Conservation (phyloP, 1,284 basidiomycete genomes). For the Agaricales sp. region DNA sequence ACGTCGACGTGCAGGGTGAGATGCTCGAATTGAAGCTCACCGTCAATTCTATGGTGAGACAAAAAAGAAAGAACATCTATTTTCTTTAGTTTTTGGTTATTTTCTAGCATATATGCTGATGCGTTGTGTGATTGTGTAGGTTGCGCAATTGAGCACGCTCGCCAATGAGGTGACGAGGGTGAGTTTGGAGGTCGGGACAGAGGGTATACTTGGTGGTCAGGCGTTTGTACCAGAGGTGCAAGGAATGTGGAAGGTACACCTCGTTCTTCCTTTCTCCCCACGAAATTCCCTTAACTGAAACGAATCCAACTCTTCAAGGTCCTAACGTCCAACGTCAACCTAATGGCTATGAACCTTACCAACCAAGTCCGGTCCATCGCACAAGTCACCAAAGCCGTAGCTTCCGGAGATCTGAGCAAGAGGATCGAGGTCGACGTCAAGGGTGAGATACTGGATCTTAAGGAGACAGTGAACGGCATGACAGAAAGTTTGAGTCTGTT, state of each 20-base stretch:
- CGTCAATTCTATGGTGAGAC: conserved; percentile 83
- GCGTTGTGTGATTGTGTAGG: background rate
- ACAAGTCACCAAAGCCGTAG: conserved; percentile 82
- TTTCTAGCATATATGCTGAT: background rate
- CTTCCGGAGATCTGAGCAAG: conserved; percentile 81
- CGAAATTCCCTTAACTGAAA: background rate
- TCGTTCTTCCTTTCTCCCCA: conserved; percentile 2
- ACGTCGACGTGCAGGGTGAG: conserved; percentile 95
- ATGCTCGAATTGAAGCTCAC: conserved; percentile 91
- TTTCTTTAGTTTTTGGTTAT: background rate
- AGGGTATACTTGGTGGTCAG: conserved; percentile 94
- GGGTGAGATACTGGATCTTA: conserved; percentile 84
- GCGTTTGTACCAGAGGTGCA: conserved; percentile 81
- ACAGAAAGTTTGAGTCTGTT: conserved; percentile 82
- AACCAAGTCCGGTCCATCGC: conserved; percentile 88
- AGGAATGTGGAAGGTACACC: conserved; percentile 79
- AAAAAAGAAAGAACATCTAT: too few relatives aligned
- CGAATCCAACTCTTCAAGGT: conserved; percentile 33
- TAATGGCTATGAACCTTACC: conserved; percentile 90
- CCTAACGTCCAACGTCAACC: conserved; percentile 70
- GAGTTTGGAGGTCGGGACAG: conserved; percentile 88
- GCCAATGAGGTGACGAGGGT: conserved; percentile 82
- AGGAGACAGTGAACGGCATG: conserved; percentile 88
- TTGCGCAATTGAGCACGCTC: conserved; percentile 67
- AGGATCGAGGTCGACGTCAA: conserved; percentile 85